phyloP scores from a whole-genome alignment of 495 filamentous ascomycete species.

The Aspergillus sclerotiicarbonarius region DNA sequence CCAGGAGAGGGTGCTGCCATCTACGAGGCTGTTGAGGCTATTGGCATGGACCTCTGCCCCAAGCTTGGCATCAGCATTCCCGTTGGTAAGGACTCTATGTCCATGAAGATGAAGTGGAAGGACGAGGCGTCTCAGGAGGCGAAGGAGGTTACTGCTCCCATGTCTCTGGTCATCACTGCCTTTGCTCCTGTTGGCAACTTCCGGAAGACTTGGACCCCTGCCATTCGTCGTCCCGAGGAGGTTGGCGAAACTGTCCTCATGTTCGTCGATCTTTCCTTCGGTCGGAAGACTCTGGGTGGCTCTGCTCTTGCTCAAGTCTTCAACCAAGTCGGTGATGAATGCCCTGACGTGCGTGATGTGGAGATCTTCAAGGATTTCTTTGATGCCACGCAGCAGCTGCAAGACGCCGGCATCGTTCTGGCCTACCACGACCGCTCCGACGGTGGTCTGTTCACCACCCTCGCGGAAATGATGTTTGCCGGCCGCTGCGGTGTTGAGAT shows the following conservation, averaged over 20 bases:
- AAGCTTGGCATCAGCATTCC: slow-evolving; percentile 87
- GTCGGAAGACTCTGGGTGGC: slow-evolving; percentile 78
- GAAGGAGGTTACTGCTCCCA: slow-evolving; percentile 87
- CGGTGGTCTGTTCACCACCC: slow-evolving; percentile 86
- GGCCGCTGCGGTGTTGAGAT: slow-evolving; percentile 87
- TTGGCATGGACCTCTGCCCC: slow-evolving; percentile 83
- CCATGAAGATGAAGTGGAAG: slow-evolving; percentile 97
- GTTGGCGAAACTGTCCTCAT: slow-evolving; percentile 87
- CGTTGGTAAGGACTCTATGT: slow-evolving; percentile 96
- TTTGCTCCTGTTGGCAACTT: slow-evolving; percentile 80
- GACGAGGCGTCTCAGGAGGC: slow-evolving; percentile 62
- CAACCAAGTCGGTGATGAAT: slow-evolving; percentile 76
- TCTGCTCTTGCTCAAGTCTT: slow-evolving; percentile 93
- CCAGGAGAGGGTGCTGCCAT: slow-evolving; percentile 91
- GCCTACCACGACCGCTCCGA: slow-evolving; percentile 96
- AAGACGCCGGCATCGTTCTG: slow-evolving; percentile 82
- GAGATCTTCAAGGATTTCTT: slow-evolving; percentile 87
- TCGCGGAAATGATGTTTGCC: slow-evolving; percentile 98
- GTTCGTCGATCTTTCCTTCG: slow-evolving; percentile 83
- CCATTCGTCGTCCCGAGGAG: slow-evolving; percentile 77
- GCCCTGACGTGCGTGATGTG: slow-evolving; percentile 80
- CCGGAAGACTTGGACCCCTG: slow-evolving; percentile 87
- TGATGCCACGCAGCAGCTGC: slow-evolving; percentile 81
- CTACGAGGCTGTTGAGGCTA: slow-evolving; percentile 91
- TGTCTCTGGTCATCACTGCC: slow-evolving; percentile 86